Evolutionary conservation across 2,329 filamentous ascomycete species (phyloP).

Genomic region (Fusarium veterinarium): DNA sequence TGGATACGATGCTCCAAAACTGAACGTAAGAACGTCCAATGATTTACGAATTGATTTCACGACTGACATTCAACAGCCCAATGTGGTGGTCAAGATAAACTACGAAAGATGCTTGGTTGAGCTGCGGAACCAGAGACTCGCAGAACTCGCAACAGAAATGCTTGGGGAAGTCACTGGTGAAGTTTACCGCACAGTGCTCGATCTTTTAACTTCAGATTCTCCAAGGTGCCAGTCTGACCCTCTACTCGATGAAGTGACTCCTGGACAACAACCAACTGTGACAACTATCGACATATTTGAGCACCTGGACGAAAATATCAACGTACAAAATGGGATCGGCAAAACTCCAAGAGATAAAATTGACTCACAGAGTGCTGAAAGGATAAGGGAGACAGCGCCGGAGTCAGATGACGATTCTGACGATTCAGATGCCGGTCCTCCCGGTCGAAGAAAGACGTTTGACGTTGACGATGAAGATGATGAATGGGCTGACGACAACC

Average conservation of each 20-base stretch:
- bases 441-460: slow-evolving; percentile 28
- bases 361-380: slow-evolving; percentile 60
- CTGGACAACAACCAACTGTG: slow-evolving; percentile 52
- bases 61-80: slow-evolving; percentile 64
- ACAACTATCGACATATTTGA: slow-evolving; percentile 68
- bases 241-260: slow-evolving; percentile 49
- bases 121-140: slow-evolving; percentile 81
- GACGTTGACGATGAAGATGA: slow-evolving; percentile 50
- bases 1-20: slow-evolving; percentile 57
- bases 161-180: slow-evolving; percentile 80
- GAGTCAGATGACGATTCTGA: slow-evolving; percentile 52
- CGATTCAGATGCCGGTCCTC: slow-evolving; percentile 49
- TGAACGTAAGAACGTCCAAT: slow-evolving; percentile 62
- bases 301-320: slow-evolving; percentile 62
- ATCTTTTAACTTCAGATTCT: slow-evolving; percentile 75
- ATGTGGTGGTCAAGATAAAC: slow-evolving; percentile 82
- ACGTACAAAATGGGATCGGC: slow-evolving; percentile 68
- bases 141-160: slow-evolving; percentile 75
- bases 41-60: background rate
- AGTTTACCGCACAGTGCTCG: slow-evolving; percentile 81
- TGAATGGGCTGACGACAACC: slow-evolving; percentile 49
- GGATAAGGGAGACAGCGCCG: slow-evolving; percentile 55
- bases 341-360: slow-evolving; percentile 61
- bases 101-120: slow-evolving; percentile 86
- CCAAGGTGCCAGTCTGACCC: slow-evolving; percentile 73